Conservation (phyloP, 2,329 filamentous ascomycete genomes). For the Xylaria sp. region DNA sequence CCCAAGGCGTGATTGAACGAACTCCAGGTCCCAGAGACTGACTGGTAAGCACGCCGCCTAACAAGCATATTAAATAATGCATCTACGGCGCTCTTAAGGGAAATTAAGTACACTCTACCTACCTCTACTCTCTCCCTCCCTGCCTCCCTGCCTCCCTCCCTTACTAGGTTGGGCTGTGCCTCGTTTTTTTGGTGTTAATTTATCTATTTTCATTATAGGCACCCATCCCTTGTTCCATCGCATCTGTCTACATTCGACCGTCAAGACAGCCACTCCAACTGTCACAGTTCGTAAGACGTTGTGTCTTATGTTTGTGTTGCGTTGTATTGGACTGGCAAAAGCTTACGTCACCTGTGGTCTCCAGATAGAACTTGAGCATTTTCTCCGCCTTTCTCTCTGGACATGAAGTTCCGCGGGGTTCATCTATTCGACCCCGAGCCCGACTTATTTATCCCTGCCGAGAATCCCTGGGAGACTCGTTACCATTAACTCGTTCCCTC, state of each 20-base stretch:
- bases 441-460: slow-evolving; percentile 15
- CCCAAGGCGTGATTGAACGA: neutral
- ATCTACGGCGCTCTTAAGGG: slow-evolving; percentile 1
- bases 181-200: neutral
- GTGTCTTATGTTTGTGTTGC: neutral
- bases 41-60: slow-evolving; percentile 15
- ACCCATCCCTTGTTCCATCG: slow-evolving; percentile 18
- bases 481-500: neutral
- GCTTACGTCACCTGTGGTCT: slow-evolving; percentile 8
- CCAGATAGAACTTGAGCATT: neutral
- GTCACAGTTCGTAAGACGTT: too few relatives aligned
- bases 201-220: neutral
- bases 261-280: neutral
- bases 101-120: slow-evolving; percentile 9
- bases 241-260: slow-evolving; percentile 2
- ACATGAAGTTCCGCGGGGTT: slow-evolving; percentile 16
- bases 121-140: too few relatives aligned
- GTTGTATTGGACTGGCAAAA: slow-evolving; percentile 4
- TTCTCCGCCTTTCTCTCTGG: neutral
- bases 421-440: slow-evolving; percentile 11
- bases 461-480: slow-evolving; percentile 8
- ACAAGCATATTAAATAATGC: slow-evolving; percentile 1
- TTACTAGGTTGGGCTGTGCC: slow-evolving; percentile 2
- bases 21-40: neutral
- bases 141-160: too few relatives aligned